phyloP scores from a whole-genome alignment of 1,284 basidiomycete genomes.

The Marasmius fiardii region DNA sequence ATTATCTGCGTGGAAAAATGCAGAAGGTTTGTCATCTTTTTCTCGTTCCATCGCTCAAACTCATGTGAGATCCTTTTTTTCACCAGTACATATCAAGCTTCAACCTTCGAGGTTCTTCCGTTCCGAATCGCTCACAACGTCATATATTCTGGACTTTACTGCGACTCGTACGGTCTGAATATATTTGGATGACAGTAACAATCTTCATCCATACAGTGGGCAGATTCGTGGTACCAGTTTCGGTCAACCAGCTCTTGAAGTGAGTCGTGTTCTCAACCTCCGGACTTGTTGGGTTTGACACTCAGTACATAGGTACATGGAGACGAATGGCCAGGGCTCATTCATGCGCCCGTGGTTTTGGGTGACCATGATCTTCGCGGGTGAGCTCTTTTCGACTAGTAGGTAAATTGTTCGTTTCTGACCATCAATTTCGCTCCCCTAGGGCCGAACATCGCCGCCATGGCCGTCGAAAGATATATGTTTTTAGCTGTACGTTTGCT shows the following conservation, averaged over 20 bases:
- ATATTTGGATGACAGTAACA: not conserved
- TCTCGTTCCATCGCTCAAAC: not conserved
- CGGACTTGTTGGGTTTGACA: constrained; percentile 35
- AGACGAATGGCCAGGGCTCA: constrained; percentile 23
- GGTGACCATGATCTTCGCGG: constrained; percentile 24
- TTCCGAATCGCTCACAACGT: not conserved
- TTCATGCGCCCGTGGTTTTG: constrained; percentile 22
- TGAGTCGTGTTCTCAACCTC: constrained; percentile 24
- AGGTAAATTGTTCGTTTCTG: not conserved
- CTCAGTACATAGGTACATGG: constrained; percentile 15
- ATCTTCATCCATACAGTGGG: constrained; percentile 3
- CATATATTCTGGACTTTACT: constrained; percentile 6
- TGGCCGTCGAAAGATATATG: constrained; percentile 35
- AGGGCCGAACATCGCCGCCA: constrained; percentile 32
- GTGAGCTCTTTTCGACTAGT: constrained; percentile 15
- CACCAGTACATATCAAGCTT: not conserved
- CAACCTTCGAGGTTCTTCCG: not conserved
- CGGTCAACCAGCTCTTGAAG: constrained; percentile 10
- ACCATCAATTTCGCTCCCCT: no score
- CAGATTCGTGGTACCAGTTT: constrained; percentile 3
- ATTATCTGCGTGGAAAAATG: constrained; percentile 18
- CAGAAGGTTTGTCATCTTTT: constrained; percentile 15
- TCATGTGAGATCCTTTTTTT: not conserved
- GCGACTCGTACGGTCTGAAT: constrained; percentile 3
- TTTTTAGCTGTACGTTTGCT: constrained; percentile 21